These are phyloP conservation scores for Massarina eburnea DNA, from an alignment of 2,329 filamentous ascomycete genomes.

Conservation along the genomic window DNA sequence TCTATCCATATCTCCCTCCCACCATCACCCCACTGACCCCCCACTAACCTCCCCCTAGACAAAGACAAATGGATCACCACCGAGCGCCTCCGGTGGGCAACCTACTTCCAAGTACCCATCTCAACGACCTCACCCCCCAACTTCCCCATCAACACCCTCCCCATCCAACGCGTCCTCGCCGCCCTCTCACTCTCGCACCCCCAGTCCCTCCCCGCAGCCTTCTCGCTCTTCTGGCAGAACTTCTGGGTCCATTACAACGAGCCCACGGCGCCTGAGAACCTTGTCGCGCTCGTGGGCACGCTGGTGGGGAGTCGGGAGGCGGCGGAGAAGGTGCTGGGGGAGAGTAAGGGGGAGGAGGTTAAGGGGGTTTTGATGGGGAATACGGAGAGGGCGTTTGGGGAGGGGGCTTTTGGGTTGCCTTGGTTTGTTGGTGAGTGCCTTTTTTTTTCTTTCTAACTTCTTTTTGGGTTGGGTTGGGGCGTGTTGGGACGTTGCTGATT, in stretches of 20 bases:
- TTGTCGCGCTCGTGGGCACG: slow-evolving; percentile 47
- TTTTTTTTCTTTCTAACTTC: not conserved
- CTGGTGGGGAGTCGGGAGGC: slow-evolving; percentile 51
- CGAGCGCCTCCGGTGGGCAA: slow-evolving; percentile 58
- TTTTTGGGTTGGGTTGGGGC: too few relatives aligned
- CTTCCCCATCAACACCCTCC: slow-evolving; percentile 58
- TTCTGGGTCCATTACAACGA: slow-evolving; percentile 55
- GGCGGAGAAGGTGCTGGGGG: slow-evolving; percentile 47
- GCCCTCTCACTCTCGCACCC: slow-evolving; percentile 50
- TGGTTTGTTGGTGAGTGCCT: slow-evolving; percentile 52
- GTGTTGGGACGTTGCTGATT: slow-evolving; percentile 5
- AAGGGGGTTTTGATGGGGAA: slow-evolving; percentile 53
- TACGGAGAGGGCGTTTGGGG: slow-evolving; percentile 54
- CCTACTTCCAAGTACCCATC: slow-evolving; percentile 58
- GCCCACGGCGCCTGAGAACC: slow-evolving; percentile 49
- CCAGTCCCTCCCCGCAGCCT: slow-evolving; percentile 42
- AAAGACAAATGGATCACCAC: slow-evolving; percentile 59
- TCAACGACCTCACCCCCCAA: slow-evolving; percentile 45
- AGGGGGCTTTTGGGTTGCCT: slow-evolving; percentile 63
- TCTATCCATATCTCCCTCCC: not conserved
- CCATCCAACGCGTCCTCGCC: slow-evolving; percentile 55
- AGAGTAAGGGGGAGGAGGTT: slow-evolving; percentile 41
- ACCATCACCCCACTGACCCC: not conserved
- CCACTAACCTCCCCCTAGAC: slow-evolving; percentile 45
- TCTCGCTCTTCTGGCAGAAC: slow-evolving; percentile 53